Conservation (phyloP, 2,329 filamentous ascomycete genomes). For the Apiospora saccharicola region DNA sequence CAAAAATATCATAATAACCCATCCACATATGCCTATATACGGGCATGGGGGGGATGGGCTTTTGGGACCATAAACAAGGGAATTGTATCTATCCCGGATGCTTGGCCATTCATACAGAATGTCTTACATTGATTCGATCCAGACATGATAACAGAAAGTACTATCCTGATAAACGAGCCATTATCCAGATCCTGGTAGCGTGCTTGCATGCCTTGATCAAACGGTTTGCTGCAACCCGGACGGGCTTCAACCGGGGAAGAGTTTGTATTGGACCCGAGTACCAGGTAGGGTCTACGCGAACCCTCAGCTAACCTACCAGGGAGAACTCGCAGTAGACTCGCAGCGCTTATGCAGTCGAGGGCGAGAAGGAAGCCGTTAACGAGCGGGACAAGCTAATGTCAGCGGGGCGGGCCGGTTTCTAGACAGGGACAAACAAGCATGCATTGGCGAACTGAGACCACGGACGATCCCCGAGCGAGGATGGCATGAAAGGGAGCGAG, state of each 20-base stretch:
- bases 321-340: background rate
- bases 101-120: background rate
- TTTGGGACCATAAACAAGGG: background rate
- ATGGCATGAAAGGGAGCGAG: background rate
- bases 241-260: slow-evolving; percentile 1
- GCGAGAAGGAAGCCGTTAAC: background rate
- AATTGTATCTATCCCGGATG: background rate
- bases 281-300: background rate
- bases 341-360: slow-evolving; percentile 3
- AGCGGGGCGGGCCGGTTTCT: slow-evolving; percentile 12
- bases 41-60: background rate
- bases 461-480: background rate
- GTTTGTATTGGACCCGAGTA: background rate
- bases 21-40: background rate
- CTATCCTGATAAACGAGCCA: background rate
- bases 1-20: background rate
- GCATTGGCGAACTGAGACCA: slow-evolving; percentile 5
- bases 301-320: background rate
- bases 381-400: background rate
- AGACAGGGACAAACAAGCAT: background rate
- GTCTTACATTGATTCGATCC: background rate
- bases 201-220: background rate
- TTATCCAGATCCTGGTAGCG: background rate
- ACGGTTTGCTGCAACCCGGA: background rate
- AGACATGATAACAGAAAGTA: background rate